Percentiles rank a stretch among this genome's conserved stretches.
Conservation (phyloP, 2,329 filamentous ascomycete genomes). For the Cryoendolithus antarcticus region DNA sequence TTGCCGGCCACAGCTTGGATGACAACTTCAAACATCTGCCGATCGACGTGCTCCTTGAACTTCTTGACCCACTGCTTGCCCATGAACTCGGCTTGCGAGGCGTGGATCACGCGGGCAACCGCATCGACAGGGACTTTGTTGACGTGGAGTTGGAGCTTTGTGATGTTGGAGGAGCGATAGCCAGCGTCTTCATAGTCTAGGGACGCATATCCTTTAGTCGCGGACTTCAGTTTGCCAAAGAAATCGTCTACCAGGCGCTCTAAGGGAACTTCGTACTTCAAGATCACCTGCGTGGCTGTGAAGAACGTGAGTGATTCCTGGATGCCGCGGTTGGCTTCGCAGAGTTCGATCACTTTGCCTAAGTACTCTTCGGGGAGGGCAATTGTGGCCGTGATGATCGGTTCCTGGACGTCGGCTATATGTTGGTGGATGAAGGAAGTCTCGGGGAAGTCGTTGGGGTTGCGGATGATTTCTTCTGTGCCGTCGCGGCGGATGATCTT, state of each 20-base stretch:
- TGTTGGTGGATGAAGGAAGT: constrained; percentile 44
- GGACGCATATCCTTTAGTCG: constrained; percentile 88
- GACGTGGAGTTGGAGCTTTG: constrained; percentile 84
- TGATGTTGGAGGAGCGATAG: constrained; percentile 66
- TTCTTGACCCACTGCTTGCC: constrained; percentile 84
- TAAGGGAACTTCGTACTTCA: constrained; percentile 82
- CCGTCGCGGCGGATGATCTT: constrained; percentile 71
- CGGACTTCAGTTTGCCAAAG: constrained; percentile 89
- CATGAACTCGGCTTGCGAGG: constrained; percentile 65
- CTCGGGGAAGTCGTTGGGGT: constrained; percentile 80
- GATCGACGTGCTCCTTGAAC: constrained; percentile 92
- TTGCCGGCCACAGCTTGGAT: constrained; percentile 83
- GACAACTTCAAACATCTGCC: constrained; percentile 94
- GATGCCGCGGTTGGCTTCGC: constrained; percentile 75
- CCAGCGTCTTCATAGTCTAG: constrained; percentile 95
- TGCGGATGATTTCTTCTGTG: constrained; percentile 66
- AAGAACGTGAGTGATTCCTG: constrained; percentile 87
- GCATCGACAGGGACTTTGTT: constrained; percentile 92
- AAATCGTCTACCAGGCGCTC: constrained; percentile 91
- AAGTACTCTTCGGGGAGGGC: constrained; percentile 91
- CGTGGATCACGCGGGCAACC: constrained; percentile 75
- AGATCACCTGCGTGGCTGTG: constrained; percentile 79
- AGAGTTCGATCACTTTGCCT: constrained; percentile 87
- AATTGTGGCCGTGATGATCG: constrained; percentile 70
- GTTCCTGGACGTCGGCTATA: constrained; percentile 54